A percentile compares a stretch with the other conserved stretches of the same genome.
Conservation (phyloP, 139 green algal genomes). For the Klebsormidium nitens region DNA sequence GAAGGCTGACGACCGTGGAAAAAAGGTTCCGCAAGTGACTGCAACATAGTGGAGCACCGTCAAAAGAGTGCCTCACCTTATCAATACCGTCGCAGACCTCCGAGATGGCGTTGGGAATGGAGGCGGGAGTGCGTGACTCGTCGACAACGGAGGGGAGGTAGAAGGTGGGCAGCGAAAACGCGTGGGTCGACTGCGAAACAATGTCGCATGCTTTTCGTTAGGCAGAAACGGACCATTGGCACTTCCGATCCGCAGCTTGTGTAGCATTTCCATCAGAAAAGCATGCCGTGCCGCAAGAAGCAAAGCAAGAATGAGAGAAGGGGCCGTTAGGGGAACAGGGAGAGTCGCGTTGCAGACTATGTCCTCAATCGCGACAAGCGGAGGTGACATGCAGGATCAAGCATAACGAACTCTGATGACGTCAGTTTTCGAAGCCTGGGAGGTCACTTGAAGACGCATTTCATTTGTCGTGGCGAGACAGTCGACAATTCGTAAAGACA, state of each 20-base stretch:
- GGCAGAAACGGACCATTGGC: constrained; percentile 21
- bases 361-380: neutral
- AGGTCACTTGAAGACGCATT: neutral
- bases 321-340: neutral
- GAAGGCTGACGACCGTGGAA: neutral
- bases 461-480: too few species aligned
- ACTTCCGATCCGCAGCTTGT: too few species aligned
- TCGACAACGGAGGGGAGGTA: constrained; percentile 48
- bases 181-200: constrained; percentile 58
- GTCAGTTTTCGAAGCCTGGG: neutral
- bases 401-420: too few species aligned
- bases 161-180: constrained; percentile 60
- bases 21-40: neutral
- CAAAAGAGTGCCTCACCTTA: constrained; percentile 39
- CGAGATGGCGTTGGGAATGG: constrained; percentile 64
- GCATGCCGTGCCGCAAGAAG: neutral
- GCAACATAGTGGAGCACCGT: neutral
- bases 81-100: constrained; percentile 61
- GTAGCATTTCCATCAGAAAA: too few species aligned
- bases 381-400: neutral
- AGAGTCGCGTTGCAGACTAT: neutral
- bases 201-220: constrained; percentile 33
- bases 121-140: constrained; percentile 16
- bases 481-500: neutral
- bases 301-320: neutral